Evolutionary conservation across 352 stramenopile species (phyloP), one percentile per base, ranked within the genome.

Genomic region (Phytophthora pinifolia): DNA sequence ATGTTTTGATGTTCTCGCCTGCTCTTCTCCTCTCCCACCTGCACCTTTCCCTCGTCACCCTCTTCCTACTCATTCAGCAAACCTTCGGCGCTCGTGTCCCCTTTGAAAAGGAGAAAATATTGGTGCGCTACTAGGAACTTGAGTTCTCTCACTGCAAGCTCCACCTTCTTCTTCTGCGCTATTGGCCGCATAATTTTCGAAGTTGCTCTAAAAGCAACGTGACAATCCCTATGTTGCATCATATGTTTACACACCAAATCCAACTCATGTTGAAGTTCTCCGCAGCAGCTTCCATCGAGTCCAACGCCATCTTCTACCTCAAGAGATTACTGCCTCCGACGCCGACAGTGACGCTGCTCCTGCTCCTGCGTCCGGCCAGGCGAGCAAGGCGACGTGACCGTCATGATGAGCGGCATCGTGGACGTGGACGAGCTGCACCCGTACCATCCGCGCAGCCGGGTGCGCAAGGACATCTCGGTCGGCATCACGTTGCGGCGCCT

Each of bases 361-460:
- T 12, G 53, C 57, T 14, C 22, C 20, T 25, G 20, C 52, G 13
- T 52, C 36, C 45, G 55, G 33, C 20, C 46, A 42, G 45, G 55
- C n/a, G 50, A 67, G 60, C 47, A 57, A 15, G 55, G 49, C 20
- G 65, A 77, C 7, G 36, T 67, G 17, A 73, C 65, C 0, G 64
- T 88, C 17, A 67, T 87, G 46, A 67, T 65, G 56, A 74, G 66
- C 62, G 76, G 85, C 62, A 82, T 66, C 46, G 65, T 87, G 15
- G 76, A 87, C 50, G 67, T 83, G 25, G 76, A 87, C 45, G 74
- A 87, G 36, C 46, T 84, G 30, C 74, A 87, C 45, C 74, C 76
- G 18, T 87, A 87, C 48, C 69, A 68, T 25, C 35, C 34, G 4
- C 52, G 41, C 14, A 73, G 64, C 17, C 74, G 76, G 20, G 69